phyloP scores from a whole-genome alignment of 441 rosid species.

The Kokia cookei region DNA sequence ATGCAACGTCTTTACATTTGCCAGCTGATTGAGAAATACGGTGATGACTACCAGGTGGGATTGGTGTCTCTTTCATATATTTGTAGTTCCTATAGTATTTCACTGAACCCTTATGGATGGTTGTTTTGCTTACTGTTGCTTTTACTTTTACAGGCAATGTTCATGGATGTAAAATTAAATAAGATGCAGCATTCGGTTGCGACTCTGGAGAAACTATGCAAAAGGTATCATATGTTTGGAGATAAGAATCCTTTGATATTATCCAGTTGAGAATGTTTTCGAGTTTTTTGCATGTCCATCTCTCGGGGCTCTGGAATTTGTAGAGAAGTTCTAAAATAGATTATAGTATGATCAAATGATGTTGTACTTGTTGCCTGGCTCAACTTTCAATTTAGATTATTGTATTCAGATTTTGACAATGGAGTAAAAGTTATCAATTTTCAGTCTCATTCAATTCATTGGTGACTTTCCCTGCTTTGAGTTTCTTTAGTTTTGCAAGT shows the following conservation, averaged over 20 bases:
- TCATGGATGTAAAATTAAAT: slow-evolving; percentile 80
- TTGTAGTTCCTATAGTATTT: neutral
- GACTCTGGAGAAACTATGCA: slow-evolving; percentile 65
- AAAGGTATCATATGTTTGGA: slow-evolving; percentile 46
- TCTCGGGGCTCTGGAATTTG: neutral
- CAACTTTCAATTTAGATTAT: neutral
- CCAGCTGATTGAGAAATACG: slow-evolving; percentile 61
- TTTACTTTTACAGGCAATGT: slow-evolving; percentile 64
- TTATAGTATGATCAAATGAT: neutral
- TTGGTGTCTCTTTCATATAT: neutral
- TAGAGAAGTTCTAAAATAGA: neutral
- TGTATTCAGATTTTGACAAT: neutral
- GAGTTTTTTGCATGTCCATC: neutral
- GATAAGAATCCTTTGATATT: slow-evolving; percentile 63
- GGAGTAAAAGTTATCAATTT: neutral
- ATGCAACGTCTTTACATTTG: slow-evolving; percentile 63
- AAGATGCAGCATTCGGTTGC: slow-evolving; percentile 90
- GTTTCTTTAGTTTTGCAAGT: neutral
- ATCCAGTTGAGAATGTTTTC: slow-evolving; percentile 23
- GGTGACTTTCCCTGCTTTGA: neutral
- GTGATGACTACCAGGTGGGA: slow-evolving; percentile 70
- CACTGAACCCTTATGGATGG: neutral
- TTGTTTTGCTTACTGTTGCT: neutral
- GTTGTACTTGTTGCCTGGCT: neutral
- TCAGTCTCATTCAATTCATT: neutral